phyloP scores from a whole-genome alignment of 192 early-diverging fungal genomes.

The Oehlia diaphana region DNA sequence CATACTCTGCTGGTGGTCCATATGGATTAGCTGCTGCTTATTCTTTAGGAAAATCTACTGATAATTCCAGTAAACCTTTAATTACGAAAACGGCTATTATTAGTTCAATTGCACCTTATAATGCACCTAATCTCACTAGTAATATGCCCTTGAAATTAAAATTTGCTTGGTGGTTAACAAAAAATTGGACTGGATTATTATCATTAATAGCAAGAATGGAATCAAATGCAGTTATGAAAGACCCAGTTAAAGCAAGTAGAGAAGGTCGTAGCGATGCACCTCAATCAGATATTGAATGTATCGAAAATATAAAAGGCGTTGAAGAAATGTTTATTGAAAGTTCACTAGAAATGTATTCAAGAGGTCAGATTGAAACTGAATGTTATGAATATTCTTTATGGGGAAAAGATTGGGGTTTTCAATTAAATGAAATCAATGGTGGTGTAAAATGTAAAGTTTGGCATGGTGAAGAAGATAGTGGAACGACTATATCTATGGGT shows the following conservation, averaged over 20 bases:
- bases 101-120: slow-evolving; percentile 27
- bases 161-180: slow-evolving; percentile 30
- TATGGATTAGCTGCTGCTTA: slow-evolving; percentile 27
- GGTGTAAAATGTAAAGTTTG: slow-evolving; percentile 26
- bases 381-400: slow-evolving; percentile 27
- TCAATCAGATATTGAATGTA: background rate
- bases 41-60: slow-evolving; percentile 4
- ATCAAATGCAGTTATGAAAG: background rate
- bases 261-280: background rate
- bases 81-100: slow-evolving; percentile 25
- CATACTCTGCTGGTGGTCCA: slow-evolving; percentile 31
- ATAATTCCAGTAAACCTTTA: background rate
- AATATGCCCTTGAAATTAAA: slow-evolving; percentile 28
- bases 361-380: slow-evolving; percentile 23
- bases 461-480: slow-evolving; percentile 26
- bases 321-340: slow-evolving; percentile 27
- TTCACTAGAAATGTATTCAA: slow-evolving; percentile 21
- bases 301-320: background rate
- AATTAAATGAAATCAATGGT: slow-evolving; percentile 16
- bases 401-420: slow-evolving; percentile 32
- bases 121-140: background rate
- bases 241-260: slow-evolving; percentile 14
- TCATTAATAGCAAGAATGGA: slow-evolving; percentile 19
- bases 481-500: slow-evolving; percentile 22
- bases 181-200: slow-evolving; percentile 1